Evolutionary conservation across 1,284 basidiomycete genomes (phyloP).

Genomic region (Ganoderma leucocontextum): DNA sequence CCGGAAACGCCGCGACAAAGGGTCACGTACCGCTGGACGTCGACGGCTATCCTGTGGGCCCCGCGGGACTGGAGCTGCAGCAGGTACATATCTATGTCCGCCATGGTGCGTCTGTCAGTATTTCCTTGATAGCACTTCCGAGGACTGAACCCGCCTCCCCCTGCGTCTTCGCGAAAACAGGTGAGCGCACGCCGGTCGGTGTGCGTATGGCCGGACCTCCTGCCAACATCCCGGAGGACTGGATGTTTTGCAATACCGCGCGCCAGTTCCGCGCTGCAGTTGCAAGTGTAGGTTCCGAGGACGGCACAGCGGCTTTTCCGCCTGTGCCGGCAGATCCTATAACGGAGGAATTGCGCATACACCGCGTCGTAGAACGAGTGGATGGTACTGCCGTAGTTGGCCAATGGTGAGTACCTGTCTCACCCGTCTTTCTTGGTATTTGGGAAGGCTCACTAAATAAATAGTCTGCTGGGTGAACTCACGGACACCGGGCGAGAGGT

Average conservation of each 20-base stretch:
- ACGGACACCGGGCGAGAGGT: slow-evolving; percentile 81
- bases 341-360: slow-evolving; percentile 36
- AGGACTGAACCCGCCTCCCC: neutral
- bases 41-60: slow-evolving; percentile 65
- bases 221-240: slow-evolving; percentile 71
- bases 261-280: slow-evolving; percentile 62
- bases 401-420: slow-evolving; percentile 62
- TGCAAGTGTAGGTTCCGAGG: slow-evolving; percentile 38
- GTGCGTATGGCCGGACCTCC: slow-evolving; percentile 68
- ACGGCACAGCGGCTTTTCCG: slow-evolving; percentile 13
- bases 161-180: slow-evolving; percentile 43
- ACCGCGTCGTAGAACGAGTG: slow-evolving; percentile 61
- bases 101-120: slow-evolving; percentile 64
- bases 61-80: slow-evolving; percentile 62
- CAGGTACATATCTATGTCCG: slow-evolving; percentile 80
- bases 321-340: slow-evolving; percentile 10
- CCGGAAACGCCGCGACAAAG: slow-evolving; percentile 4
- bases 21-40: slow-evolving; percentile 58
- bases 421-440: neutral
- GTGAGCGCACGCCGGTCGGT: slow-evolving; percentile 78
- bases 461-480: slow-evolving; percentile 78
- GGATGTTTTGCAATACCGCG: slow-evolving; percentile 73
- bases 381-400: slow-evolving; percentile 63
- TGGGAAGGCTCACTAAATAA: neutral
- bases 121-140: neutral